Conservation (phyloP, 1,284 basidiomycete species). For the Leccinum pseudoinsigne region DNA sequence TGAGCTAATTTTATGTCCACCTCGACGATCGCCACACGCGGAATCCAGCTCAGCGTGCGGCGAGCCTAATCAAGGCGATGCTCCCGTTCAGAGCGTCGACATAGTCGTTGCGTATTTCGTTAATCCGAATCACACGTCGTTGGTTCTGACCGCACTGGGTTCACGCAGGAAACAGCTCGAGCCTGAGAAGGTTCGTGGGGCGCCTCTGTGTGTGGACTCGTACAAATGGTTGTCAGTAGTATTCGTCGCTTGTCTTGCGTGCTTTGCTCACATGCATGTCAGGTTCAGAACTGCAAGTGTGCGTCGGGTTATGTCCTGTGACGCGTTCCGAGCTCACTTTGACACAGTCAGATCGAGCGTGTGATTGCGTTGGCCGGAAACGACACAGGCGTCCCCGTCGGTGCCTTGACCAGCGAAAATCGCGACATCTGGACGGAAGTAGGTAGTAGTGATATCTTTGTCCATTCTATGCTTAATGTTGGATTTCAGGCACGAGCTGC, state of each 20-base stretch:
- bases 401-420: constrained; percentile 87
- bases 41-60: constrained; percentile 69
- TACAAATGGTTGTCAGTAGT: constrained; percentile 85
- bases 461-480: background rate
- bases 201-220: constrained; percentile 91
- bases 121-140: background rate
- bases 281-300: constrained; percentile 87
- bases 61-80: constrained; percentile 80
- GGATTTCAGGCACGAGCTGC: constrained; percentile 56
- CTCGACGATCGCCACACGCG: constrained; percentile 61
- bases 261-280: background rate
- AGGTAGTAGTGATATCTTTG: constrained; percentile 19
- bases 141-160: background rate
- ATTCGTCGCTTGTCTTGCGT: background rate
- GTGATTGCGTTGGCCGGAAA: constrained; percentile 72
- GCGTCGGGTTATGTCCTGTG: constrained; percentile 16
- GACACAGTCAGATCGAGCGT: constrained; percentile 71
- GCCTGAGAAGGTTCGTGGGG: constrained; percentile 85
- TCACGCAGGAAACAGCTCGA: constrained; percentile 72
- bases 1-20: constrained; percentile 96
- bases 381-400: constrained; percentile 63
- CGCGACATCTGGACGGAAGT: constrained; percentile 90
- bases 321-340: constrained; percentile 6
- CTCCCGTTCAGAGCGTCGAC: constrained; percentile 81
- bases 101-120: constrained; percentile 54